A percentile compares a stretch with the other conserved stretches of the same genome.
Evolutionary conservation across 257 asterid genomes (phyloP).

Genomic region (Voacanga thouarsii): DNA sequence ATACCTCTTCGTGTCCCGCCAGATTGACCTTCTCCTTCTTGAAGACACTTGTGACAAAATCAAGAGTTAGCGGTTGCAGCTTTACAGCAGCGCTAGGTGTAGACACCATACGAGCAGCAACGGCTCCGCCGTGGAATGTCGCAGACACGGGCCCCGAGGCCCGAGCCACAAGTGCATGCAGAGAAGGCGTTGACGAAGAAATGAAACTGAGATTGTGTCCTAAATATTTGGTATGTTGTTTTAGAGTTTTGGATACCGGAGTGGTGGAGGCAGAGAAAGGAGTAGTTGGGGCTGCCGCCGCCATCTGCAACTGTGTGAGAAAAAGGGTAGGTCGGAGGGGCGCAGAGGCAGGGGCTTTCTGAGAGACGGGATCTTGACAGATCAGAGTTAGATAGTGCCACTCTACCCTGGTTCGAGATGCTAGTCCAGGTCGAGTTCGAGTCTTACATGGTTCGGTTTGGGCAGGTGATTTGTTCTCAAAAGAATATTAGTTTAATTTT

Average conservation of each 20-base stretch:
- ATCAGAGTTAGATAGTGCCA: too few relatives aligned
- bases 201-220: conserved; percentile 46
- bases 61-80: conserved; percentile 43
- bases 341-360: too few relatives aligned
- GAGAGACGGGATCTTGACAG: too few relatives aligned
- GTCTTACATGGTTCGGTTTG: too few relatives aligned
- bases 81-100: conserved; percentile 24
- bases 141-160: conserved; percentile 21
- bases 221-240: conserved; percentile 18
- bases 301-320: neutral
- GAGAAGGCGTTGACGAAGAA: conserved; percentile 54
- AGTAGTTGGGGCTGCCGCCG: conserved; percentile 60
- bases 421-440: too few relatives aligned
- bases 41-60: conserved; percentile 78
- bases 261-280: conserved; percentile 31
- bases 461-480: too few relatives aligned
- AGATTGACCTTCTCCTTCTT: conserved; percentile 76
- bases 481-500: too few relatives aligned
- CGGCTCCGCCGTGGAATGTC: conserved; percentile 36
- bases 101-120: conserved; percentile 62
- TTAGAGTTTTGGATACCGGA: conserved; percentile 26
- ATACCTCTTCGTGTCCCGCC: conserved; percentile 87
- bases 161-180: conserved; percentile 44
- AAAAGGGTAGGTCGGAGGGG: too few relatives aligned
- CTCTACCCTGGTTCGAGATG: too few relatives aligned